Percentiles rank a stretch among this genome's conserved stretches.
phyloP scores from a whole-genome alignment of 163 green algal species.

The Scenedesmus sp. region DNA sequence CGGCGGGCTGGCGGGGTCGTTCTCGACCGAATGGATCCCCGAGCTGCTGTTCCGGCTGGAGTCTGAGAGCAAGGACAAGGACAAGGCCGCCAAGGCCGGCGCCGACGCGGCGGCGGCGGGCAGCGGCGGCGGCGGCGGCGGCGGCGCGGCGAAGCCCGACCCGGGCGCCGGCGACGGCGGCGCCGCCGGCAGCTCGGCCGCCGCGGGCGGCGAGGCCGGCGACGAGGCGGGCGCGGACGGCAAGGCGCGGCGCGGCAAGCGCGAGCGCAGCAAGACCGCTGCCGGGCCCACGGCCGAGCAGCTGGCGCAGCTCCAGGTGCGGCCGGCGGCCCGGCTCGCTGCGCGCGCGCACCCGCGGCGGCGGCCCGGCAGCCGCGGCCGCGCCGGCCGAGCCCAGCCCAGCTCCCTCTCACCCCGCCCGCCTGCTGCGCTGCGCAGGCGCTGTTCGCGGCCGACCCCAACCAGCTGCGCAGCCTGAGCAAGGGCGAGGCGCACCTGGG shows the following conservation, averaged over 20 bases:
- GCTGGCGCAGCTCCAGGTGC: slow-evolving; percentile 19
- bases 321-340: neutral
- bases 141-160: too few relatives aligned
- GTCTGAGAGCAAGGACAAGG: neutral
- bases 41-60: slow-evolving; percentile 25
- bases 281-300: slow-evolving; percentile 12
- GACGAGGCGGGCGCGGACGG: neutral
- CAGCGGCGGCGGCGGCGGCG: slow-evolving; percentile 1
- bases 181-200: neutral
- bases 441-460: neutral
- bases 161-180: neutral
- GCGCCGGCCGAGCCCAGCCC: neutral
- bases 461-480: slow-evolving; percentile 25
- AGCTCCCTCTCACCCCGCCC: neutral
- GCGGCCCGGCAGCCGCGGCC: neutral
- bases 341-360: neutral
- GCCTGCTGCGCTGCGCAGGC: slow-evolving; percentile 1
- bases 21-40: slow-evolving; percentile 40
- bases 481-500: slow-evolving; percentile 30
- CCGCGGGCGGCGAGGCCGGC: too few relatives aligned
- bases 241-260: slow-evolving; percentile 28
- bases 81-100: neutral
- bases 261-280: slow-evolving; percentile 27
- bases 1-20: neutral
- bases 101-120: neutral